These are phyloP conservation scores for Fonsecaea nubica DNA, from an alignment of 2,329 filamentous ascomycete species.

Conservation along the genomic window DNA sequence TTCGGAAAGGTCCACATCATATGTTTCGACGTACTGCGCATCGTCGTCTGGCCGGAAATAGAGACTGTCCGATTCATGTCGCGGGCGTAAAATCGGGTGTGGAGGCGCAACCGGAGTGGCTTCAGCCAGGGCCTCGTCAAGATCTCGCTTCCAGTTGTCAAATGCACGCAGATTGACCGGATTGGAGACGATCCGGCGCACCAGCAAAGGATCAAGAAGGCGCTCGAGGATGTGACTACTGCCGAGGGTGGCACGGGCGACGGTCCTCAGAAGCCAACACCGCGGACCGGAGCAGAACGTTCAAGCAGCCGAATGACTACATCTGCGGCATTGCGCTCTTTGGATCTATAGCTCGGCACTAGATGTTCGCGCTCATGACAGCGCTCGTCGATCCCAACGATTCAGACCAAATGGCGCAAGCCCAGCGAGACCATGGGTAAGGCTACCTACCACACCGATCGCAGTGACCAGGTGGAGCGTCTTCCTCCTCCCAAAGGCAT, in stretches of 20 bases:
- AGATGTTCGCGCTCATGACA: constrained; percentile 96
- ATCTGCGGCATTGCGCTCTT: constrained; percentile 96
- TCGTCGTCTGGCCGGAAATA: constrained; percentile 52
- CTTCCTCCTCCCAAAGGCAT: constrained; percentile 1
- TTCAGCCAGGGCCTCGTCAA: too few relatives aligned
- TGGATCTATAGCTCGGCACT: constrained; percentile 82
- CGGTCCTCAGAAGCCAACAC: constrained; percentile 23
- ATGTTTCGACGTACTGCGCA: constrained; percentile 48
- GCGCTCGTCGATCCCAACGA: constrained; percentile 68
- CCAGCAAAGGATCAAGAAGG: too few relatives aligned
- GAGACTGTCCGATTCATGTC: constrained; percentile 44
- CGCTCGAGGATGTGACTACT: background rate
- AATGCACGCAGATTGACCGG: too few relatives aligned
- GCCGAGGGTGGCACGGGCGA: background rate
- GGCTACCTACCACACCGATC: constrained; percentile 38
- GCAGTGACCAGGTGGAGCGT: constrained; percentile 45
- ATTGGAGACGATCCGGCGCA: too few relatives aligned
- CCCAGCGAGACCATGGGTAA: constrained; percentile 52
- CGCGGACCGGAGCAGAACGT: constrained; percentile 30
- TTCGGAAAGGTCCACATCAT: constrained; percentile 49
- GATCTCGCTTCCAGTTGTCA: too few relatives aligned
- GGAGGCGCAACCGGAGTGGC: too few relatives aligned
- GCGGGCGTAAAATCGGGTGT: too few relatives aligned
- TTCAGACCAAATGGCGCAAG: constrained; percentile 44
- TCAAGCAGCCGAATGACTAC: constrained; percentile 66